Percentiles rank a stretch among this genome's conserved stretches.
phyloP scores from a whole-genome alignment of 306 rosid genomes.

The Heteromeles arbutifolia region DNA sequence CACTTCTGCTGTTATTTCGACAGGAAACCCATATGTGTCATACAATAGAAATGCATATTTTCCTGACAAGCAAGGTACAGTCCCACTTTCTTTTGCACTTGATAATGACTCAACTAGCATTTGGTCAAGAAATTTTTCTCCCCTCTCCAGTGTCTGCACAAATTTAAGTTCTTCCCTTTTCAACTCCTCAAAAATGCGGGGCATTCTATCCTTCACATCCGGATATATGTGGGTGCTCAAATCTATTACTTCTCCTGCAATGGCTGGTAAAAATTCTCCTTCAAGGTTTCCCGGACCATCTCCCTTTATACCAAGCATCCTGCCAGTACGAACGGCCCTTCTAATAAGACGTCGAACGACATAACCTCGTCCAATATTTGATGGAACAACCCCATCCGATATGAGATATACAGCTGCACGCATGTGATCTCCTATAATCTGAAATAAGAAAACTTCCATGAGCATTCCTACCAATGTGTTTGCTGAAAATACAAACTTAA shows the following conservation, averaged over 20 bases:
- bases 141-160: constrained; percentile 90
- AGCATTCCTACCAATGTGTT: constrained; percentile 5
- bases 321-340: constrained; percentile 89
- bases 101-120: constrained; percentile 62
- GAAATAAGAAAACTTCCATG: constrained; percentile 7
- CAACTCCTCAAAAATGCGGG: constrained; percentile 71
- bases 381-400: constrained; percentile 86
- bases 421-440: constrained; percentile 95
- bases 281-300: constrained; percentile 76
- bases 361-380: constrained; percentile 91
- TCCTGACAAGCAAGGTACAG: constrained; percentile 68
- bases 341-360: constrained; percentile 88
- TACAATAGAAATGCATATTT: constrained; percentile 91
- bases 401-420: constrained; percentile 94
- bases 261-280: constrained; percentile 78
- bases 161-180: constrained; percentile 94
- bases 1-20: constrained; percentile 89
- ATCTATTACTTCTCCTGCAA: constrained; percentile 78
- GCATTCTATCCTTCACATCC: constrained; percentile 56
- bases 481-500: constrained; percentile 15
- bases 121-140: constrained; percentile 81
- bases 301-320: constrained; percentile 87
- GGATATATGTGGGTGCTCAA: constrained; percentile 59
- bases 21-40: constrained; percentile 85
- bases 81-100: constrained; percentile 50